Percentiles rank a stretch among this genome's conserved stretches.
Conservation (phyloP, 805 yeast genomes). For the Starmerella tilneyi region DNA sequence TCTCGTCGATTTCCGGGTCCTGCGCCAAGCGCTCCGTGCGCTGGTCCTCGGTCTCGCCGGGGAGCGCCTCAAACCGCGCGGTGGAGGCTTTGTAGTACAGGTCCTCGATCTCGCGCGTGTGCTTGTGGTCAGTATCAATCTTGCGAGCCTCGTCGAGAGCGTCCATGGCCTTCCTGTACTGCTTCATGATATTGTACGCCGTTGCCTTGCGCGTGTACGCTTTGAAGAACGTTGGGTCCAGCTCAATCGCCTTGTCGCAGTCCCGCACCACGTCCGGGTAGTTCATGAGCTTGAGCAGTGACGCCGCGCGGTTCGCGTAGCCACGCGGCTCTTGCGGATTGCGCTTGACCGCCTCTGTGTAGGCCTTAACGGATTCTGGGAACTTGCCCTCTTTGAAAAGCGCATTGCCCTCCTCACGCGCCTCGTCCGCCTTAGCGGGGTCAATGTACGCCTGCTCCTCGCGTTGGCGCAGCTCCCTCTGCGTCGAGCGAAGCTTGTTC, state of each 20-base stretch:
- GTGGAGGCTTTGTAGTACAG: conserved; percentile 64
- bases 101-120: conserved; percentile 68
- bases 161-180: conserved; percentile 69
- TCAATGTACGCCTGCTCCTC: conserved; percentile 73
- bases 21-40: conserved; percentile 80
- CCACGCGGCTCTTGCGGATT: conserved; percentile 97
- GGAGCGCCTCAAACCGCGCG: conserved; percentile 66
- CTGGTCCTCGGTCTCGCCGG: conserved; percentile 88
- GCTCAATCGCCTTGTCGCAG: conserved; percentile 78
- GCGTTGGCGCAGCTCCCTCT: conserved; percentile 68
- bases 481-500: conserved; percentile 75
- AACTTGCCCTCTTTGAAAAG: conserved; percentile 83
- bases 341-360: conserved; percentile 91
- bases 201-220: conserved; percentile 96
- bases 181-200: conserved; percentile 84
- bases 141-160: conserved; percentile 70
- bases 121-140: conserved; percentile 54
- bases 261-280: conserved; percentile 95
- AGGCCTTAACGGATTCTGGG: conserved; percentile 92
- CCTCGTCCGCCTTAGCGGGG: conserved; percentile 90
- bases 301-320: conserved; percentile 96
- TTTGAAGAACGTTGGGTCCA: conserved; percentile 81
- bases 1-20: conserved; percentile 89
- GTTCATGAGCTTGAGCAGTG: conserved; percentile 83
- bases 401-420: conserved; percentile 85